Percentiles rank a stretch among this genome's conserved stretches.
phyloP scores from a whole-genome alignment of 306 rosid species.

The Gastrolobium villosum region DNA sequence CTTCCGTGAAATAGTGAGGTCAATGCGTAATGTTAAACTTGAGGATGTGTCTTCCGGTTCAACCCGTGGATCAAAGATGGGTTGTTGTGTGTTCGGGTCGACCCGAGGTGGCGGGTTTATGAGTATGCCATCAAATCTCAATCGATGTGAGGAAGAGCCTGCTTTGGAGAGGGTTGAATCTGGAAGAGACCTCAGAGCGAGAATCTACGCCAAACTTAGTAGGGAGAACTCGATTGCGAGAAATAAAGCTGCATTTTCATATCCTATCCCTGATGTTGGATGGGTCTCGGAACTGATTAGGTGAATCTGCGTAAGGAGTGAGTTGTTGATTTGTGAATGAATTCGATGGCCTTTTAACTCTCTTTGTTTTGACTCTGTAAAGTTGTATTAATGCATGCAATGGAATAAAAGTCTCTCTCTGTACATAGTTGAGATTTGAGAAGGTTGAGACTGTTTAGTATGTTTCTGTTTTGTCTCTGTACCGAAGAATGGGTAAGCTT shows the following conservation, averaged over 20 bases:
- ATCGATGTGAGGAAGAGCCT: slow-evolving; percentile 61
- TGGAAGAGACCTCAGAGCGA: slow-evolving; percentile 72
- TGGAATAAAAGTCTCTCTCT: slow-evolving; percentile 20
- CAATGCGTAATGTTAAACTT: slow-evolving; percentile 56
- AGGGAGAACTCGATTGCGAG: slow-evolving; percentile 63
- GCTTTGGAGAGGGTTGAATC: slow-evolving; percentile 89
- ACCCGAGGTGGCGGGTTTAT: slow-evolving; percentile 50
- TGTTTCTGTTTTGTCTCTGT: slow-evolving; percentile 34
- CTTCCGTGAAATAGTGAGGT: slow-evolving; percentile 51
- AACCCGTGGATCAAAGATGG: slow-evolving; percentile 40
- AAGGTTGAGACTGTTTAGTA: background rate
- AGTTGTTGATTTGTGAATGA: background rate
- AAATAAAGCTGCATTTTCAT: slow-evolving; percentile 31
- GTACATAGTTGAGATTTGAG: slow-evolving; percentile 43
- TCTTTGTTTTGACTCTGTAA: slow-evolving; percentile 45
- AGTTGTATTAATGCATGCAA: slow-evolving; percentile 15
- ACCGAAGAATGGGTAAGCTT: slow-evolving; percentile 42
- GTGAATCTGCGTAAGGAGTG: slow-evolving; percentile 24
- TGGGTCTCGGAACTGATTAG: slow-evolving; percentile 76
- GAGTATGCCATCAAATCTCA: slow-evolving; percentile 46
- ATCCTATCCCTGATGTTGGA: slow-evolving; percentile 65
- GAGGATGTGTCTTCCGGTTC: slow-evolving; percentile 46
- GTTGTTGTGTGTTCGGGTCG: slow-evolving; percentile 46
- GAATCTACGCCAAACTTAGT: slow-evolving; percentile 76
- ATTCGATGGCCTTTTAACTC: slow-evolving; percentile 44